Percentiles rank a stretch among this genome's conserved stretches.
Conservation (phyloP, 805 yeast species). For the Sungouiozyma intestinalis region DNA sequence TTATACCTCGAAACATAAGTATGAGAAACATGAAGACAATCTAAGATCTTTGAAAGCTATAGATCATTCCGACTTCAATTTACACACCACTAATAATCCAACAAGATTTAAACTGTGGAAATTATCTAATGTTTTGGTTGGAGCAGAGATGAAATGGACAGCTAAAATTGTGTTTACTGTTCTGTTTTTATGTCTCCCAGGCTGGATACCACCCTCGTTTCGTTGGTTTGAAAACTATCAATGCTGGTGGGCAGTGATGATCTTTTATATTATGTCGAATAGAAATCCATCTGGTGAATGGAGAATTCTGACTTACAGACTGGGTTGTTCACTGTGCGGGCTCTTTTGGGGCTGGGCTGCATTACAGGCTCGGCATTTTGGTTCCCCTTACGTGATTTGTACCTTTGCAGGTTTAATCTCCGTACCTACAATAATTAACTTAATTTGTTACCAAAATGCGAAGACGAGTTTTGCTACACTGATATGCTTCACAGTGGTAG, state of each 20-base stretch:
- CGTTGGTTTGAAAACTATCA: constrained; percentile 35
- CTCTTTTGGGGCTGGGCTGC: constrained; percentile 41
- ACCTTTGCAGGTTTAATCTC: constrained; percentile 32
- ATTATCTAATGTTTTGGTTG: constrained; percentile 25
- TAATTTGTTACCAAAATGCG: constrained; percentile 31
- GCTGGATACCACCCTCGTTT: constrained; percentile 32
- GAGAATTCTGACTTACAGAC: constrained; percentile 25
- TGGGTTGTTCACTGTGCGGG: constrained; percentile 31
- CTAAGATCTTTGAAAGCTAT: constrained; percentile 27
- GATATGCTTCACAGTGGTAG: constrained; percentile 32
- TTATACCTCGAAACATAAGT: constrained; percentile 33
- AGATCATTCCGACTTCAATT: constrained; percentile 34
- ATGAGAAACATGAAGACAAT: constrained; percentile 6
- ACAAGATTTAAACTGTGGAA: constrained; percentile 34
- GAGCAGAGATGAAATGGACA: constrained; percentile 36
- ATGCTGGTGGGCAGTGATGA: constrained; percentile 35
- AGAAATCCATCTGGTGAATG: constrained; percentile 34
- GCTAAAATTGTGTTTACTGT: constrained; percentile 31
- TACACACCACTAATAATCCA: constrained; percentile 30
- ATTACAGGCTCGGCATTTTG: constrained; percentile 30
- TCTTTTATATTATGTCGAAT: constrained; percentile 31
- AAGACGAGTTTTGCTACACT: constrained; percentile 35
- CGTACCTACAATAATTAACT: constrained; percentile 27
- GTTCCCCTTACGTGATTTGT: constrained; percentile 32
- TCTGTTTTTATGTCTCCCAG: constrained; percentile 34